phyloP scores from a whole-genome alignment of 208 protist species.

The Tetramitus jugosus region DNA sequence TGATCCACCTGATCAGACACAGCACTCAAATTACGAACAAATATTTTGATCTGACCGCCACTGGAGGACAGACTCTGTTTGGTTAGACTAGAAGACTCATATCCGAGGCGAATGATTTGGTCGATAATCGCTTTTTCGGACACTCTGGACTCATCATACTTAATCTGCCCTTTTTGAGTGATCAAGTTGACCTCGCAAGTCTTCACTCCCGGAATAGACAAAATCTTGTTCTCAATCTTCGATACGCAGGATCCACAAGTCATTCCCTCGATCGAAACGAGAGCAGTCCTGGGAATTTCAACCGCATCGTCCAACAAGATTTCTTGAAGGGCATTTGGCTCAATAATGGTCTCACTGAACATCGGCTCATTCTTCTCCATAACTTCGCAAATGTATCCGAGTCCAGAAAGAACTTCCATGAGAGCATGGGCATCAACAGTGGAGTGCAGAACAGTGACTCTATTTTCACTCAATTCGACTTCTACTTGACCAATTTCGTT shows the following conservation, averaged over 20 bases:
- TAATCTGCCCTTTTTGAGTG: background rate
- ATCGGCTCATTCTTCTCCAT: background rate
- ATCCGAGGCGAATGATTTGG: background rate
- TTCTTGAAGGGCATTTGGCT: background rate
- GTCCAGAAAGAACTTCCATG: background rate
- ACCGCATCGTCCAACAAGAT: background rate
- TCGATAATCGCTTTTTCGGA: background rate
- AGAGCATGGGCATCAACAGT: background rate
- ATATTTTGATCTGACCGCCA: too few relatives aligned
- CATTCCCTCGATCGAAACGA: conserved; percentile 4
- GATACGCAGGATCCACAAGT: conserved; percentile 7
- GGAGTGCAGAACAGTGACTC: background rate
- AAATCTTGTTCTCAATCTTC: background rate
- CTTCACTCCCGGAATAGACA: background rate
- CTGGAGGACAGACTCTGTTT: too few relatives aligned
- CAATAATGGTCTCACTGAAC: background rate
- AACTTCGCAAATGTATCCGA: background rate
- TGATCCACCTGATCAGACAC: background rate
- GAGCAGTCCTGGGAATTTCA: background rate
- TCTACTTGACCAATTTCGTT: background rate
- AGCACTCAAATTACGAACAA: too few relatives aligned
- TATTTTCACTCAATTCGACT: background rate
- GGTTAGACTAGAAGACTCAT: background rate
- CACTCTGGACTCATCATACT: background rate
- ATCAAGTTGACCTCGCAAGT: background rate